Evolutionary conservation across 495 filamentous ascomycete genomes (phyloP).

Genomic region (Articulospora tetracladia): DNA sequence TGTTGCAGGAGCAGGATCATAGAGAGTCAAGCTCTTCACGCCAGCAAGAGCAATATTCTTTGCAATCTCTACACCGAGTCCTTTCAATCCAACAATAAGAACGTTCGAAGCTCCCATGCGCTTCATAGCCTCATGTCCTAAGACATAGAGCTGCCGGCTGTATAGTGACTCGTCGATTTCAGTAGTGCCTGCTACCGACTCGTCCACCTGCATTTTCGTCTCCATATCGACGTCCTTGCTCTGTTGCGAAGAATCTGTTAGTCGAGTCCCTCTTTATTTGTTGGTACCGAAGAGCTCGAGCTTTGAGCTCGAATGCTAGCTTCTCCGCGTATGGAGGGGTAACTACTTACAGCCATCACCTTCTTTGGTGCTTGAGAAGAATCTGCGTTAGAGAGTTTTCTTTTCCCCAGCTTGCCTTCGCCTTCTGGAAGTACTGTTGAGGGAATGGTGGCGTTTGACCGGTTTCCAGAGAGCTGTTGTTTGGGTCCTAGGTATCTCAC

Average conservation of each 20-base stretch:
- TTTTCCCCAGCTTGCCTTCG: slow-evolving; percentile 69
- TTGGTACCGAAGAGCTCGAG: not conserved
- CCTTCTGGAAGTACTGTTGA: slow-evolving; percentile 16
- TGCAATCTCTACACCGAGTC: slow-evolving; percentile 95
- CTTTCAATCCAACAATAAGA: slow-evolving; percentile 86
- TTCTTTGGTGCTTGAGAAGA: slow-evolving; percentile 69
- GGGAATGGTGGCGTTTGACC: slow-evolving; percentile 27
- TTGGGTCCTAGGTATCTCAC: slow-evolving; percentile 7
- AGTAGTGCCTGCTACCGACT: slow-evolving; percentile 22
- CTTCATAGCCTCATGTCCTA: slow-evolving; percentile 99
- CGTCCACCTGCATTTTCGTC: slow-evolving; percentile 81
- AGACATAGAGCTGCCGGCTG: slow-evolving; percentile 95
- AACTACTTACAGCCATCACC: slow-evolving; percentile 48
- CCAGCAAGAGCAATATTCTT: slow-evolving; percentile 99
- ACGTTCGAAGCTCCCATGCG: slow-evolving; percentile 96
- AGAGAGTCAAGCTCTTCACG: slow-evolving; percentile 77
- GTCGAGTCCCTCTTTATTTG: not conserved
- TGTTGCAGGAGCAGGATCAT: slow-evolving; percentile 74
- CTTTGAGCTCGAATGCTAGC: not conserved
- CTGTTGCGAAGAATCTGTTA: slow-evolving; percentile 31
- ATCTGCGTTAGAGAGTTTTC: slow-evolving; percentile 77
- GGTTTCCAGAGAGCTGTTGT: slow-evolving; percentile 15
- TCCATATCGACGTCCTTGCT: slow-evolving; percentile 54
- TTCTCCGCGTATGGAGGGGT: not conserved
- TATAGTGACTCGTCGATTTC: slow-evolving; percentile 98